A percentile compares a stretch with the other conserved stretches of the same genome.
phyloP scores from a whole-genome alignment of 768 basidiomycete species.

The Tricholoma hemisulphureum region DNA sequence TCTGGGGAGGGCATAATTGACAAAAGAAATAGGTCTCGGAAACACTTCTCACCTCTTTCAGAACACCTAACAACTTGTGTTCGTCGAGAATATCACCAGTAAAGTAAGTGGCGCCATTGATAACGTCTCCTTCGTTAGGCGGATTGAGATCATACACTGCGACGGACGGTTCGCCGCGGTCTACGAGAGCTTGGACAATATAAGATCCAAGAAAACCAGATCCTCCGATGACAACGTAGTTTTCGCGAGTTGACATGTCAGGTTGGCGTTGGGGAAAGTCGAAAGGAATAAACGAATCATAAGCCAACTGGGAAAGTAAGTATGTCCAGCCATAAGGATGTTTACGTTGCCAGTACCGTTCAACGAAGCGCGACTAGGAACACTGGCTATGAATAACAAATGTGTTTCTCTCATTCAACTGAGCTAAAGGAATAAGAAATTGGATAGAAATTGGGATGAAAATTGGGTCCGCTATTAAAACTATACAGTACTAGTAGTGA shows the following conservation, averaged over 20 bases:
- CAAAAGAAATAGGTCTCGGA: neutral
- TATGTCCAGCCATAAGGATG: too few species aligned
- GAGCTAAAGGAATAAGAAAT: too few species aligned
- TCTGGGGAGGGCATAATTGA: constrained; percentile 18
- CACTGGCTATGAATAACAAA: too few species aligned
- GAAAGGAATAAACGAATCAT: too few species aligned
- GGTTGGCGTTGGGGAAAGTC: neutral
- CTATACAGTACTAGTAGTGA: too few species aligned
- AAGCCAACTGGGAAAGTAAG: too few species aligned
- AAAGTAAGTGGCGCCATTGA: constrained; percentile 41
- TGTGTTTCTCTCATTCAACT: too few species aligned
- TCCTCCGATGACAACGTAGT: constrained; percentile 51
- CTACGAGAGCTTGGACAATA: constrained; percentile 48
- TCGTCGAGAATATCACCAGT: constrained; percentile 49
- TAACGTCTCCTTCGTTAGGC: constrained; percentile 39
- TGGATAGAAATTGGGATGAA: too few species aligned
- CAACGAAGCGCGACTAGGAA: too few species aligned
- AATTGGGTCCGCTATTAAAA: too few species aligned
- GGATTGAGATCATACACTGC: constrained; percentile 51
- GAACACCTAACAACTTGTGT: constrained; percentile 36
- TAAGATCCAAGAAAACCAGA: constrained; percentile 49
- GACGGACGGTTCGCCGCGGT: constrained; percentile 37
- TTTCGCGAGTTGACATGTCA: neutral
- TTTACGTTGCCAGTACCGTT: too few species aligned
- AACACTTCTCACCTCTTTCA: constrained; percentile 34